Base-by-base conservation (phyloP, 345 rosid species). In the Citropsis articulata region DNA sequence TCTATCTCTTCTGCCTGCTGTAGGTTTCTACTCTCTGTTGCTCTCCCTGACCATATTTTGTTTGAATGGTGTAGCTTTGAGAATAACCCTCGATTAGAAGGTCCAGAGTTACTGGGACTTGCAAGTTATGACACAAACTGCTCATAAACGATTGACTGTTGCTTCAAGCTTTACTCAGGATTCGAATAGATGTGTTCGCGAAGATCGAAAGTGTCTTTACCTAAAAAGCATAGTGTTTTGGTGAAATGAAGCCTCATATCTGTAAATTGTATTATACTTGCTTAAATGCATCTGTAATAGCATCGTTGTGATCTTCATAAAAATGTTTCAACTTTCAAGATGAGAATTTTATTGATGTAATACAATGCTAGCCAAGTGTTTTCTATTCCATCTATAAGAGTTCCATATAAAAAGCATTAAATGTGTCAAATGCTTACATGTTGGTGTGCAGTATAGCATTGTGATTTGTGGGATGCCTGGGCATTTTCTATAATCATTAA, bases 71-170 rank as follows among this genome's bases (percentile, higher is more conserved):
- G 86, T 75, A 95, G 98, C 88, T 93, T 95, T 81, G 99, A 91
- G 88, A 91, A 89, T 74, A 93, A 95, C 85, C 94, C 91, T 36
- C 90, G 94, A 38, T 82, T 95, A 68, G 99, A 93, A 86, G 99
- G 99, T 68, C 99, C 99, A 0, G 94, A 95, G 83, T 75, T 95
- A 83, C 81, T 91, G 75, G 99, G 99, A 56, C 91, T 95, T 14
- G 99, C 95, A 28, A 93, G 89, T 75, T 95, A 95, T 4, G 97
- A 90, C 81, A 95, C 97, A 33, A 92, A 91, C 83, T 95, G 99
- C 87, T 86, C 87, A 33, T 95, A 82, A 90, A 81, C 72, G 59
- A 66, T 21, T 22, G 24, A 4, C 14, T 1, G 9, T n/a, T 57
- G 69, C 53, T 33, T 75, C 78, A 57, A 76, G 68, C 64, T 31